These are phyloP conservation scores for Melastoma malabathricum DNA, from an alignment of 345 rosid genomes.

Conservation along the genomic window DNA sequence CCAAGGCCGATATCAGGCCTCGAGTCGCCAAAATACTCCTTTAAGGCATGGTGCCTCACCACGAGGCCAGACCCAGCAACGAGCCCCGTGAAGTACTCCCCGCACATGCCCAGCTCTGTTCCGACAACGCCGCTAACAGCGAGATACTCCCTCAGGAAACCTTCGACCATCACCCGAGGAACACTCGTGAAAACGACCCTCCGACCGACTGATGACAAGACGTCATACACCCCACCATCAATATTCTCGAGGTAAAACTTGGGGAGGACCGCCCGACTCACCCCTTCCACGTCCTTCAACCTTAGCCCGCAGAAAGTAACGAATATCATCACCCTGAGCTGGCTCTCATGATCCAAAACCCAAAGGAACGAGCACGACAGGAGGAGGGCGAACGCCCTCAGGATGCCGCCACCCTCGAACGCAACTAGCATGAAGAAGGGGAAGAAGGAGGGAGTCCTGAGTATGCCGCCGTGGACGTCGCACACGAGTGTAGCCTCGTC, in stretches of 20 bases:
- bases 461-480: conserved; percentile 51
- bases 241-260: conserved; percentile 86
- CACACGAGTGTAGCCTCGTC: conserved; percentile 29
- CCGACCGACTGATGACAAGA: conserved; percentile 24
- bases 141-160: conserved; percentile 59
- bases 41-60: conserved; percentile 45
- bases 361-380: conserved; percentile 45
- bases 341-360: conserved; percentile 34
- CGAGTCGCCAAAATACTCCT: conserved; percentile 39
- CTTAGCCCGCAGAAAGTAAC: conserved; percentile 69
- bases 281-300: conserved; percentile 36
- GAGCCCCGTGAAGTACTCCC: conserved; percentile 51
- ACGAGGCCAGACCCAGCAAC: conserved; percentile 47
- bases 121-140: conserved; percentile 48
- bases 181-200: conserved; percentile 52
- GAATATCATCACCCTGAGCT: conserved; percentile 49
- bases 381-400: conserved; percentile 51
- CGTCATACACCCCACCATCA: conserved; percentile 39
- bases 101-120: conserved; percentile 46
- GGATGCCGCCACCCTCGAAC: conserved; percentile 75
- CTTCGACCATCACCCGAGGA: conserved; percentile 75
- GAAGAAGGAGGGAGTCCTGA: conserved; percentile 47
- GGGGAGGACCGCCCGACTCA: conserved; percentile 72
- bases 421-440: conserved; percentile 96
- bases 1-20: conserved; percentile 58